Evolutionary conservation across 352 stramenopile genomes (phyloP).

Genomic region (Thraustochytrium sp.): DNA sequence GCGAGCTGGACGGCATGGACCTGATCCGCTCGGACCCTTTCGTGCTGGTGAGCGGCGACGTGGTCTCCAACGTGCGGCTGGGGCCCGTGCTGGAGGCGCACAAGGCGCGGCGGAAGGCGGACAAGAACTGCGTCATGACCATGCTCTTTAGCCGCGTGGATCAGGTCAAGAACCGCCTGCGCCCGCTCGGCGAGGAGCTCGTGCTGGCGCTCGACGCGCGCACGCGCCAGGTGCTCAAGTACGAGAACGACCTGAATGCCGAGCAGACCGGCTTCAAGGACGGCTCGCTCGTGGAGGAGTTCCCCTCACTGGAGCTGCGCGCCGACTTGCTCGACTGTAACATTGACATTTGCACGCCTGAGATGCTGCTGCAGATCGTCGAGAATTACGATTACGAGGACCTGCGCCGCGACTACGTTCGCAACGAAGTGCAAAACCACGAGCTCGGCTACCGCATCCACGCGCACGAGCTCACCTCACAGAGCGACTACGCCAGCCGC

Average conservation of each 20-base stretch:
- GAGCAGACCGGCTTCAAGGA: constrained; percentile 63
- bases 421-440: constrained; percentile 94
- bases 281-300: constrained; percentile 56
- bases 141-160: constrained; percentile 78
- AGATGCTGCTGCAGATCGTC: constrained; percentile 92
- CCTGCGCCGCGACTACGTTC: constrained; percentile 80
- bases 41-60: constrained; percentile 89
- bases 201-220: constrained; percentile 66
- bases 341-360: constrained; percentile 94
- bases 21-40: constrained; percentile 94
- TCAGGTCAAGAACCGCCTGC: constrained; percentile 57
- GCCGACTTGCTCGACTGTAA: constrained; percentile 92
- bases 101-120: constrained; percentile 71
- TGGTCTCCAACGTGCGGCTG: constrained; percentile 92
- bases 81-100: constrained; percentile 65
- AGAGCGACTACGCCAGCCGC: constrained; percentile 83
- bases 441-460: constrained; percentile 92
- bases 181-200: constrained; percentile 69
- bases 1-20: constrained; percentile 88
- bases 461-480: constrained; percentile 47
- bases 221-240: constrained; percentile 66
- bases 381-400: constrained; percentile 97
- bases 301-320: constrained; percentile 76
- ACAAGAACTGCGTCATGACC: constrained; percentile 90
- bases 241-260: constrained; percentile 51